Evolutionary conservation across 139 green algal genomes (phyloP).

Genomic region (Nannochloris sp.): DNA sequence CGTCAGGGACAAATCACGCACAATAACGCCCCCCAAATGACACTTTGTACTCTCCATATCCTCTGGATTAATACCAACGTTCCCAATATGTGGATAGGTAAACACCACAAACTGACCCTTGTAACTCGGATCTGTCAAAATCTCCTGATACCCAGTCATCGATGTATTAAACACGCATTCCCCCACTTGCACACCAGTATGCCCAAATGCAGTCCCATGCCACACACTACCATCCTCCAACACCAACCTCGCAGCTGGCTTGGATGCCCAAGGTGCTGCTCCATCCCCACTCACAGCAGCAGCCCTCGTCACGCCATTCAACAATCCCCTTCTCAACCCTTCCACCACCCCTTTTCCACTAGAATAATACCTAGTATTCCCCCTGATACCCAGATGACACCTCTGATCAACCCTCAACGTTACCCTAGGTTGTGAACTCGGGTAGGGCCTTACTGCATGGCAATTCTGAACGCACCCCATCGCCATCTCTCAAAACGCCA

Average conservation of each 20-base stretch:
- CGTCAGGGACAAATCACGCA: constrained; percentile 63
- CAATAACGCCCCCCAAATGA: constrained; percentile 80
- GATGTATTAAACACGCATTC: constrained; percentile 99
- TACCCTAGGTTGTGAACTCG: too few species aligned
- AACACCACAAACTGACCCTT: constrained; percentile 95
- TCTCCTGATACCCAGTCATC: constrained; percentile 84
- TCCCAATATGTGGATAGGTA: constrained; percentile 96
- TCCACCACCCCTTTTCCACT: too few species aligned
- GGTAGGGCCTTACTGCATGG: too few species aligned
- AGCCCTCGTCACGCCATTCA: neutral
- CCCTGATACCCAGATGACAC: too few species aligned
- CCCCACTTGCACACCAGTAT: constrained; percentile 62
- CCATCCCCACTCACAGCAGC: neutral
- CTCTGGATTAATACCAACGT: constrained; percentile 91
- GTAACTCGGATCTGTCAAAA: constrained; percentile 97
- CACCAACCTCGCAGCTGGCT: constrained; percentile 51
- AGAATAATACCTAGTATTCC: too few species aligned
- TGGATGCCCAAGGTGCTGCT: constrained; percentile 6
- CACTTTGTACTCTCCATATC: constrained; percentile 79
- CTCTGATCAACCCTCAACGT: too few species aligned
- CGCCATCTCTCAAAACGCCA: too few species aligned
- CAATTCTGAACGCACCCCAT: too few species aligned
- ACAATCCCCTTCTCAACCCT: neutral
- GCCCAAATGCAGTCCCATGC: constrained; percentile 74
- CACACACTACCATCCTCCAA: constrained; percentile 92